Base-by-base conservation (phyloP, 2,329 filamentous ascomycete species). In the Aspergillus pseudotamarii region DNA sequence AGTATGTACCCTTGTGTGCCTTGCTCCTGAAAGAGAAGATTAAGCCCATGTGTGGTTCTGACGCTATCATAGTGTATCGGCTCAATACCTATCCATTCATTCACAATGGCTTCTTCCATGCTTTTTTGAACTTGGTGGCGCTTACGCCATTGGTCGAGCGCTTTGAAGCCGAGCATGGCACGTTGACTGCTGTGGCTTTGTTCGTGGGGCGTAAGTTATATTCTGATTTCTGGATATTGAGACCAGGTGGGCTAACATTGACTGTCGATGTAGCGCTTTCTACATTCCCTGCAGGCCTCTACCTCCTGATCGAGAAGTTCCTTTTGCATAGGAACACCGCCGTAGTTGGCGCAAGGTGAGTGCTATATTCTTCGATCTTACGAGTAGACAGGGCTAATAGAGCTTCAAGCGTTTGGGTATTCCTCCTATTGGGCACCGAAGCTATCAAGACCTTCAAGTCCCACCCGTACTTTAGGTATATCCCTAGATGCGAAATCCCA, bases 101-200 rank as follows among this genome's bases (percentile, higher is more conserved):
- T 64, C 95, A 99, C 76, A 78, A 88, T 51, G 91, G 90, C 71
- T 85, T 96, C 75, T 82, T 97, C 70, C 95, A 98, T 78, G 85
- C 90, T 65, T 73, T 94, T 59, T 81, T 96, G 74, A 97, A 98
- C 78, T 77, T 93, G 28, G 58, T 96, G 66, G 91, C 93, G 26
- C 78, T 98, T 66, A 89, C 90, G 45, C 95, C 95, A n/a, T 83
- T 99, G 58, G 81, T 99, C 76, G 94, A 97, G 79, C 88, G 94
- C 65, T 99, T 98, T 78, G 95, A 99, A 81, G 86, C 88, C 66
- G 94, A 97, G 77, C 89, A 96, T 78, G 95, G 95, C 58, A 98
- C 94, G 9, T 82, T 98, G 73, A 92, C 92, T 30, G 91, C 93
- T n/a, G 77, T 96, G 66, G 88, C 92, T 41, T 83, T 98, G 58